A percentile compares a stretch with the other conserved stretches of the same genome.
Conservation (phyloP, 305 asterid genomes). For the Fraxinus sp. region DNA sequence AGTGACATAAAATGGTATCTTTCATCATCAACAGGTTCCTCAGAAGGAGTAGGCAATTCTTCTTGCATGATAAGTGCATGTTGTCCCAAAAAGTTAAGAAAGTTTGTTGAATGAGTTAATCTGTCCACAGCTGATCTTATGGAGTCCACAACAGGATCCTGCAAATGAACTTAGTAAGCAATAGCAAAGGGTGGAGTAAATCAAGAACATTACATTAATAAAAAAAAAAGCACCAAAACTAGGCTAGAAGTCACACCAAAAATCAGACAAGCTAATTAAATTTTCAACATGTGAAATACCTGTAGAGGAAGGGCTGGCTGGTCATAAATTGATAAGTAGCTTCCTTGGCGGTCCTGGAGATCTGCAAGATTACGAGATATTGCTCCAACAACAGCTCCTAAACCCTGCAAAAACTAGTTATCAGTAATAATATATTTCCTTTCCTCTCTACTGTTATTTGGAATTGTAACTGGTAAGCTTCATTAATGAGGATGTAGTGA, state of each 20-base stretch:
- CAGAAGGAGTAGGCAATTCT: slow-evolving; percentile 67
- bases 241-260: not conserved
- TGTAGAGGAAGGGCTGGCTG: slow-evolving; percentile 85
- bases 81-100: slow-evolving; percentile 81
- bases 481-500: slow-evolving; percentile 1
- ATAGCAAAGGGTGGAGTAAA: slow-evolving; percentile 22
- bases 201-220: not conserved
- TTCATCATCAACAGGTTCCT: slow-evolving; percentile 63
- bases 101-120: slow-evolving; percentile 77
- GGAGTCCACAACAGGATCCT: slow-evolving; percentile 91
- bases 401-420: slow-evolving; percentile 54
- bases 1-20: slow-evolving; percentile 92
- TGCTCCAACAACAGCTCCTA: slow-evolving; percentile 44
- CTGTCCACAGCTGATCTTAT: slow-evolving; percentile 79
- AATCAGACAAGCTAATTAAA: slow-evolving; percentile 10
- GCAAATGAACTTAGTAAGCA: slow-evolving; percentile 28
- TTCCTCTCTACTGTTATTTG: not conserved
- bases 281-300: slow-evolving; percentile 36
- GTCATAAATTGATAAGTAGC: slow-evolving; percentile 93
- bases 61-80: slow-evolving; percentile 99
- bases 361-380: slow-evolving; percentile 95
- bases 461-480: not conserved
- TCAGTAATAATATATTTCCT: slow-evolving; percentile 16
- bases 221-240: not conserved
- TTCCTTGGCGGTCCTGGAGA: slow-evolving; percentile 92